Conservation (phyloP, 2,329 filamentous ascomycete species). For the Fonsecaea monophora region DNA sequence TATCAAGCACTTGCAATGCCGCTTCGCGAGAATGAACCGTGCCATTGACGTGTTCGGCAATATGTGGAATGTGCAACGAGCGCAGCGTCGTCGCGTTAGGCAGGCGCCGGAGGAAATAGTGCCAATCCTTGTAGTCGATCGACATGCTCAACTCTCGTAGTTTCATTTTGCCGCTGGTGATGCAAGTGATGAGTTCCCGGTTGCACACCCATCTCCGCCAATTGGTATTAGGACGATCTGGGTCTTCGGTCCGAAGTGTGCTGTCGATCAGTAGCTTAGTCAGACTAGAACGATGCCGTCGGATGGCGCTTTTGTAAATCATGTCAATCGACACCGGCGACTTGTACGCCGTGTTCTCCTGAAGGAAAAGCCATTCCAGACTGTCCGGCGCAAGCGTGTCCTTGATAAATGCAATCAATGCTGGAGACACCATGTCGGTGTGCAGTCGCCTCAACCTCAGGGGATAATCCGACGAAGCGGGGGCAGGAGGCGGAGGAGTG, state of each 20-base stretch:
- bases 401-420: constrained; percentile 75
- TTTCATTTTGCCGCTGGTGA: constrained; percentile 78
- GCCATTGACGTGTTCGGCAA: constrained; percentile 66
- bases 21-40: constrained; percentile 70
- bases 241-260: constrained; percentile 55
- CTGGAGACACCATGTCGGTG: constrained; percentile 72
- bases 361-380: constrained; percentile 78
- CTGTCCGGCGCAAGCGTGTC: constrained; percentile 79
- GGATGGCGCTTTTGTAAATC: constrained; percentile 73
- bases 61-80: constrained; percentile 72
- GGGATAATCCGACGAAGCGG: constrained; percentile 58
- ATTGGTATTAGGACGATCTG: constrained; percentile 43
- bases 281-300: constrained; percentile 73
- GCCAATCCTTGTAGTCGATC: constrained; percentile 80
- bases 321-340: constrained; percentile 70
- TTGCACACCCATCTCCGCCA: constrained; percentile 76
- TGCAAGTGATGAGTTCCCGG: constrained; percentile 71
- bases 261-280: constrained; percentile 78
- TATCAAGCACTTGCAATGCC: constrained; percentile 77
- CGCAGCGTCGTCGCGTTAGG: constrained; percentile 73
- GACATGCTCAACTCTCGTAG: constrained; percentile 75
- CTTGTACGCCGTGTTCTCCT: constrained; percentile 66
- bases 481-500: constrained; percentile 36
- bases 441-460: constrained; percentile 76
- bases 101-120: constrained; percentile 77